Percentiles rank a stretch among this genome's conserved stretches.
Conservation (phyloP, 352 stramenopile species). For the Phytophthora brassicae region DNA sequence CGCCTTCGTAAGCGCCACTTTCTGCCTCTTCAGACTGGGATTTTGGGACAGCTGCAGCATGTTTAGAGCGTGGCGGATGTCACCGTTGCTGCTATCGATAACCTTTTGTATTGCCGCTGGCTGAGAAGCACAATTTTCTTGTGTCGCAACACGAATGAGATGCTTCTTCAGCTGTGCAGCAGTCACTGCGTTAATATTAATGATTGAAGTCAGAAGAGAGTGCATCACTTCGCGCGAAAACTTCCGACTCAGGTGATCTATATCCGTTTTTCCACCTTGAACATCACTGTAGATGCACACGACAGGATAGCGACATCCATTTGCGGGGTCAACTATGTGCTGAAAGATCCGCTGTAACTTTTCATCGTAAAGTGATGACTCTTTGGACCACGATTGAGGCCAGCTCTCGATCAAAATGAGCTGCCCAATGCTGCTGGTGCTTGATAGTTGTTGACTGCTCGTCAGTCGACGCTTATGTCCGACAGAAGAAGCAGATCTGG, state of each 20-base stretch:
- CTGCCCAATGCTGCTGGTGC: conserved; percentile 27
- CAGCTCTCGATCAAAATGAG: conserved; percentile 79
- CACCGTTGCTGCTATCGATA: conserved; percentile 64
- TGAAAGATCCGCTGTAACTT: conserved; percentile 60
- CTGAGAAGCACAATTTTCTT: conserved; percentile 37
- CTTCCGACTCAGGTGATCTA: conserved; percentile 52
- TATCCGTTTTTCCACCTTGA: conserved; percentile 71
- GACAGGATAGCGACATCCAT: conserved; percentile 50
- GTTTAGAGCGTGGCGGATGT: conserved; percentile 82
- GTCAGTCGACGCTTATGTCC: conserved; percentile 25
- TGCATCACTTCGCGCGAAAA: conserved; percentile 72
- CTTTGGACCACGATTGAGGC: conserved; percentile 54
- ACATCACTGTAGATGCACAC: conserved; percentile 86
- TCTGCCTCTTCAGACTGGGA: conserved; percentile 9
- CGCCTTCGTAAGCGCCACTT: neutral
- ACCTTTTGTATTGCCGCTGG: conserved; percentile 46
- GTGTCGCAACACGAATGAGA: conserved; percentile 41
- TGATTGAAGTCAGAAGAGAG: conserved; percentile 68
- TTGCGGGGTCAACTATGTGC: conserved; percentile 44
- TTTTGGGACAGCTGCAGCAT: conserved; percentile 61
- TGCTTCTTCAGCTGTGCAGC: conserved; percentile 77
- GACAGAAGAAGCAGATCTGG: conserved; percentile 13
- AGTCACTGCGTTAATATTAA: conserved; percentile 81
- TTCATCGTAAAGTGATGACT: conserved; percentile 46
- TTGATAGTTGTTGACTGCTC: conserved; percentile 6